Evolutionary conservation across 257 asterid species (phyloP).

Genomic region (Marsdenia floribunda): DNA sequence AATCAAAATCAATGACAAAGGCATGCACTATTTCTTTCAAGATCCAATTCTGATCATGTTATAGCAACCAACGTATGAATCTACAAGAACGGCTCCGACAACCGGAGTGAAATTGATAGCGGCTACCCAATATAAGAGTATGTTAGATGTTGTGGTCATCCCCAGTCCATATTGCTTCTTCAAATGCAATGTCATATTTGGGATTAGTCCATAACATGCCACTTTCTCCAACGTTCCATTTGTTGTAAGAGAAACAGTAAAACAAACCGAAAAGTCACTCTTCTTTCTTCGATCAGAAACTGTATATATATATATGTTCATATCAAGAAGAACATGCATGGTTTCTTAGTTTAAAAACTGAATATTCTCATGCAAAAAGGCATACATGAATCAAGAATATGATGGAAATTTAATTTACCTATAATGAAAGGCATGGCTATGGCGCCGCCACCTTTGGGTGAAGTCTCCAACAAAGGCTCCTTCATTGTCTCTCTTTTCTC

Average conservation of each 20-base stretch:
- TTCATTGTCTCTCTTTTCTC: conserved; percentile 14
- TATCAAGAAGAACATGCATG: no score
- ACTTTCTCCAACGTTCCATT: conserved; percentile 55
- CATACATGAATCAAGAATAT: background rate
- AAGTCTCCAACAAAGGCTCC: conserved; percentile 8
- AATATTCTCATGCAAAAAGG: no score
- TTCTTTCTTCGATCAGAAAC: background rate
- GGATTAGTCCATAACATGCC: conserved; percentile 44
- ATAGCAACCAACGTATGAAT: conserved; percentile 67
- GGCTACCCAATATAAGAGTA: conserved; percentile 65
- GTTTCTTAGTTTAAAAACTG: no score
- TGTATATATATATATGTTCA: no score
- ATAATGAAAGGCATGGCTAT: conserved; percentile 66
- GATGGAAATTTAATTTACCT: conserved; percentile 25
- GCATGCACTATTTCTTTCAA: no score
- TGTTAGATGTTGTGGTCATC: conserved; percentile 49
- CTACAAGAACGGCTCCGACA: conserved; percentile 61
- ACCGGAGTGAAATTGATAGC: conserved; percentile 55
- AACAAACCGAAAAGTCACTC: background rate
- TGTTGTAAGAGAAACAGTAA: conserved; percentile 28
- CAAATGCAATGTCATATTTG: conserved; percentile 29
- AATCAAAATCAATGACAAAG: no score
- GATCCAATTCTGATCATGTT: conserved; percentile 44
- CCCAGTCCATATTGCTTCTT: conserved; percentile 54
- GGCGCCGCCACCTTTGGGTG: conserved; percentile 57